These are phyloP conservation scores for Paracorniculantispora psalliotae DNA, from an alignment of 2,329 filamentous ascomycete species.

Conservation along the genomic window DNA sequence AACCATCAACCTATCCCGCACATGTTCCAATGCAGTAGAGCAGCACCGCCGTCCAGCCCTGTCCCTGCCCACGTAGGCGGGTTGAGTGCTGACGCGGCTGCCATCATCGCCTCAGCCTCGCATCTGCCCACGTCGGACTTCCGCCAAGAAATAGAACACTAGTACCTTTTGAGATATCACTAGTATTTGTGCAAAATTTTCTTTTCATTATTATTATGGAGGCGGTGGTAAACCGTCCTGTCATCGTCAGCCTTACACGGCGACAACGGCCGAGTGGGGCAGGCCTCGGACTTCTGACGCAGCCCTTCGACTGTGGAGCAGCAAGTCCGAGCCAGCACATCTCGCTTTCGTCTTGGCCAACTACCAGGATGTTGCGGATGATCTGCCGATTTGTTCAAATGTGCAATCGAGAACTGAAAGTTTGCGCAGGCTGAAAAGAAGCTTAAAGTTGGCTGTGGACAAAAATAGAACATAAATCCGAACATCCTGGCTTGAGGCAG, in stretches of 20 bases:
- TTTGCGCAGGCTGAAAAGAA: background rate
- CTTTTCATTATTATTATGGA: background rate
- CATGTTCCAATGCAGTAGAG: too few species aligned
- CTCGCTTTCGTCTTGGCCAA: background rate
- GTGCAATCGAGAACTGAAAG: too few species aligned
- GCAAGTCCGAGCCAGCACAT: slow-evolving; percentile 2
- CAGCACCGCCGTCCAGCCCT: too few species aligned
- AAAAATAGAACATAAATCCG: background rate
- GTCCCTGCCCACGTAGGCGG: background rate
- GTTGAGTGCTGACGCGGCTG: slow-evolving; percentile 3
- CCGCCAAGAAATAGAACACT: background rate
- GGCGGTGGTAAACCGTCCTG: background rate
- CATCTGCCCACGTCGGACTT: background rate
- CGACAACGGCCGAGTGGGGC: background rate
- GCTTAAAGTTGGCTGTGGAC: background rate
- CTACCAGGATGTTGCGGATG: background rate
- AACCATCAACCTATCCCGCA: too few species aligned
- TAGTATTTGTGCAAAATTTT: too few species aligned
- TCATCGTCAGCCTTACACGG: background rate
- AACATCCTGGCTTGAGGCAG: too few species aligned
- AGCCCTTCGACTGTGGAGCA: background rate
- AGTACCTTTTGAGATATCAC: too few species aligned
- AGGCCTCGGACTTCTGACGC: background rate
- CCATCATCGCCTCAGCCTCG: background rate
- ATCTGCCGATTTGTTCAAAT: background rate